phyloP scores from a whole-genome alignment of 306 rosid genomes.

The Bauhinia variegata region DNA sequence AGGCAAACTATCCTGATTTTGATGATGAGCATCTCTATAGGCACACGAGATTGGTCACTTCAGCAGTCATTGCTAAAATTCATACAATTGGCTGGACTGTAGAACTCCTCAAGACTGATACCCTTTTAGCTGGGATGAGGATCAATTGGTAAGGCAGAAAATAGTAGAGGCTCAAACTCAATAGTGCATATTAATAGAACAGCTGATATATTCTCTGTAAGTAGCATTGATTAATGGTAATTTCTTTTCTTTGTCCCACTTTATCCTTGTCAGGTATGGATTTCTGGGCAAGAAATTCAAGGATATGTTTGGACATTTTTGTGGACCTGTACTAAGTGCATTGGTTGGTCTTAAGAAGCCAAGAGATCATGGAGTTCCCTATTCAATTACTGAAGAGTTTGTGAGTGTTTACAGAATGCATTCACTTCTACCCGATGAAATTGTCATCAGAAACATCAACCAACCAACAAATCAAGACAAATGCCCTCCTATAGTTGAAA shows the following conservation, averaged over 20 bases:
- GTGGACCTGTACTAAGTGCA: constrained; percentile 68
- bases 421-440: constrained; percentile 64
- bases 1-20: constrained; percentile 55
- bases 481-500: constrained; percentile 58
- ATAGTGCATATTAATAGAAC: not conserved
- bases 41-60: constrained; percentile 74
- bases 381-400: constrained; percentile 79
- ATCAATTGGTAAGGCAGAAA: constrained; percentile 59
- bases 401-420: constrained; percentile 80
- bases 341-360: constrained; percentile 72
- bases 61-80: constrained; percentile 79
- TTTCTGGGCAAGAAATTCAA: constrained; percentile 73
- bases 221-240: not conserved
- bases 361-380: constrained; percentile 77
- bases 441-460: constrained; percentile 52
- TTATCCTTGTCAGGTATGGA: constrained; percentile 62
- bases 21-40: constrained; percentile 74
- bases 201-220: not conserved
- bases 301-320: constrained; percentile 61
- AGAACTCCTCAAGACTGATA: constrained; percentile 70
- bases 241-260: not conserved
- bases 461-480: constrained; percentile 39
- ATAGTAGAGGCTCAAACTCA: not conserved
- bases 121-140: constrained; percentile 70
- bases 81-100: constrained; percentile 92